Evolutionary conservation across 2,329 filamentous ascomycete genomes (phyloP).

Genomic region (Fusarium sp.): DNA sequence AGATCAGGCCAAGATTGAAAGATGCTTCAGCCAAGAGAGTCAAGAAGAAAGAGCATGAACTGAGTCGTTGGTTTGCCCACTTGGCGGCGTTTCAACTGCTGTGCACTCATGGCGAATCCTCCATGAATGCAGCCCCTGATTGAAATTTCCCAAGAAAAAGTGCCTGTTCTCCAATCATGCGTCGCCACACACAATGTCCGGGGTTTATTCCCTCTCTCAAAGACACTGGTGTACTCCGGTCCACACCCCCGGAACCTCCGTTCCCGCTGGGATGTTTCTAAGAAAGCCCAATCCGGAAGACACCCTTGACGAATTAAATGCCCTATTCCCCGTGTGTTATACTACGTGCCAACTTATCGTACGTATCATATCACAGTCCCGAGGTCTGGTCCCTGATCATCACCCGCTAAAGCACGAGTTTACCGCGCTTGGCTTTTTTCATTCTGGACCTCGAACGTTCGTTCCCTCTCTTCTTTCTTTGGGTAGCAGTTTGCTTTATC

Average conservation of each 20-base stretch:
- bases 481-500: background rate
- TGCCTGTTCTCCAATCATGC: slow-evolving; percentile 16
- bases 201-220: background rate
- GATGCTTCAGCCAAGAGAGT: background rate
- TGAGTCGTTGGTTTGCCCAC: background rate
- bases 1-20: background rate
- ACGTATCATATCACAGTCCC: background rate
- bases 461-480: background rate
- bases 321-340: slow-evolving; percentile 1
- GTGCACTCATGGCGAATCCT: slow-evolving; percentile 3
- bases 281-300: slow-evolving; percentile 1
- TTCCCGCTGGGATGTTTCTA: background rate
- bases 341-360: background rate
- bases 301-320: background rate
- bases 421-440: background rate
- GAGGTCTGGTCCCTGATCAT: slow-evolving; percentile 25
- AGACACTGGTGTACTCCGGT: background rate
- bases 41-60: background rate
- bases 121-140: slow-evolving; percentile 26
- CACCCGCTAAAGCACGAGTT: slow-evolving; percentile 11
- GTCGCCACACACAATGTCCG: slow-evolving; percentile 4
- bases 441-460: background rate
- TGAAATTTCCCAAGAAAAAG: slow-evolving; percentile 18
- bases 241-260: background rate
- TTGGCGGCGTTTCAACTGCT: slow-evolving; percentile 8